Percentiles rank a stretch among this genome's conserved stretches.
Conservation (phyloP, 805 yeast species). For the Blastobotrys peoriensis region DNA sequence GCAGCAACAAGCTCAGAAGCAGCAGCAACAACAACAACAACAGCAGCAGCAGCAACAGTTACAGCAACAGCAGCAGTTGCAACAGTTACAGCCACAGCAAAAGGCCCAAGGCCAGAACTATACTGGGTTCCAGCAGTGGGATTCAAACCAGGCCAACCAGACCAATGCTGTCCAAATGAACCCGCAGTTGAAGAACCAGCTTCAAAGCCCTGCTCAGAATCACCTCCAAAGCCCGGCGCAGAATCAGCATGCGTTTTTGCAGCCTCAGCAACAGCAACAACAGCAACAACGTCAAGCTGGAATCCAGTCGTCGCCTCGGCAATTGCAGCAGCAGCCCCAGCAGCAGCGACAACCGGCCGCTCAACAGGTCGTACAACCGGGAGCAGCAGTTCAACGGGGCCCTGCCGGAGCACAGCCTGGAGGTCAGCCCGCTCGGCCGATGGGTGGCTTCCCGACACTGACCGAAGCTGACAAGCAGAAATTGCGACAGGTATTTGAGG, state of each 20-base stretch:
- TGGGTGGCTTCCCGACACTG: constrained; percentile 44
- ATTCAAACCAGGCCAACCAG: constrained; percentile 9
- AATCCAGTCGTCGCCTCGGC: too few species aligned
- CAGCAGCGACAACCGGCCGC: constrained; percentile 17
- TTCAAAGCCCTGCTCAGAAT: constrained; percentile 19
- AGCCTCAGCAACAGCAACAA: constrained; percentile 19
- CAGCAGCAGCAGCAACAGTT: constrained; percentile 18
- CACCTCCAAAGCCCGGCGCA: constrained; percentile 21
- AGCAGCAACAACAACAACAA: constrained; percentile 15
- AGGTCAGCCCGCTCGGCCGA: constrained; percentile 20
- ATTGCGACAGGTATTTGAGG: constrained; percentile 59
- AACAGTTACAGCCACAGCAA: constrained; percentile 14
- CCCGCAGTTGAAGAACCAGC: constrained; percentile 10
- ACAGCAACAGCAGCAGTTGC: constrained; percentile 18
- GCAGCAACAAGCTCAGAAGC: constrained; percentile 8
- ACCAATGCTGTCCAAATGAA: constrained; percentile 17
- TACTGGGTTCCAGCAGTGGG: constrained; percentile 11
- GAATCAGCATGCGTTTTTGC: constrained; percentile 17
- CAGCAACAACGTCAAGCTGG: too few species aligned
- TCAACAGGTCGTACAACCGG: too few species aligned
- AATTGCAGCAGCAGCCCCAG: too few species aligned
- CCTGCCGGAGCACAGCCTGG: constrained; percentile 9
- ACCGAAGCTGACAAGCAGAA: constrained; percentile 45
- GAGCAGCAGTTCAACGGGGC: constrained; percentile 1
- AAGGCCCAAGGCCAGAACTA: constrained; percentile 13